phyloP scores from a whole-genome alignment of 805 yeast species.

The Ogataea haglerorum region DNA sequence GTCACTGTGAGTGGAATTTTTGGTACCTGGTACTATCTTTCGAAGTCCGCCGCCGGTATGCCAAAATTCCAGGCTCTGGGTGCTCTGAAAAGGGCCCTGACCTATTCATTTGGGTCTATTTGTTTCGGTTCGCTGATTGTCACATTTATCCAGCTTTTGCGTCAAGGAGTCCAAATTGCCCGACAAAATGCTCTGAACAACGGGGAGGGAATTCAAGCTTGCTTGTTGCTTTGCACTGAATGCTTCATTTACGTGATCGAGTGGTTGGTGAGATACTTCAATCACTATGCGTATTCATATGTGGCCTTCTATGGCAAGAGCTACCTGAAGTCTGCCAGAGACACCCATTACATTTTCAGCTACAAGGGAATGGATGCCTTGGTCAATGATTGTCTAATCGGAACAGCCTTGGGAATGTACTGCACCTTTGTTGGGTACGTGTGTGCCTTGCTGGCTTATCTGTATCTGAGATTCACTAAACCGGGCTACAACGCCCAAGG shows the following conservation, averaged over 20 bases:
- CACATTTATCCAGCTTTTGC: slow-evolving; percentile 65
- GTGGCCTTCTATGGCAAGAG: slow-evolving; percentile 85
- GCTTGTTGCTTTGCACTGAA: slow-evolving; percentile 18
- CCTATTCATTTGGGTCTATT: slow-evolving; percentile 85
- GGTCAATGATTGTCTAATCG: slow-evolving; percentile 79
- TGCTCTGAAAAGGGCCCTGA: slow-evolving; percentile 70
- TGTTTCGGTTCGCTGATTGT: slow-evolving; percentile 78
- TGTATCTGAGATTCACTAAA: slow-evolving; percentile 64
- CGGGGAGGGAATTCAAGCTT: slow-evolving; percentile 21
- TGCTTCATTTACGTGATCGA: slow-evolving; percentile 23
- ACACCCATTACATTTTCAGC: slow-evolving; percentile 71
- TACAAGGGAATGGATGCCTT: slow-evolving; percentile 82
- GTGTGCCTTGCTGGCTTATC: slow-evolving; percentile 43
- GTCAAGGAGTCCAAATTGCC: slow-evolving; percentile 49
- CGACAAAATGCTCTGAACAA: slow-evolving; percentile 35
- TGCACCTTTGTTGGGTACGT: slow-evolving; percentile 60
- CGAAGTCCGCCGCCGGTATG: slow-evolving; percentile 50
- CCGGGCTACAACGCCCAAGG: slow-evolving; percentile 48
- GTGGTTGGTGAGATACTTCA: slow-evolving; percentile 62
- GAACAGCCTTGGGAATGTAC: slow-evolving; percentile 71
- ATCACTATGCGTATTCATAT: slow-evolving; percentile 84
- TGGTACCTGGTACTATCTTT: slow-evolving; percentile 88
- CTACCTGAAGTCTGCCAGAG: slow-evolving; percentile 70
- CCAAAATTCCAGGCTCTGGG: slow-evolving; percentile 79
- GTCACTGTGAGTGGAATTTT: slow-evolving; percentile 80